A percentile compares a stretch with the other conserved stretches of the same genome.
phyloP scores from a whole-genome alignment of 2,329 filamentous ascomycete species.

The Cladosporium sp. region DNA sequence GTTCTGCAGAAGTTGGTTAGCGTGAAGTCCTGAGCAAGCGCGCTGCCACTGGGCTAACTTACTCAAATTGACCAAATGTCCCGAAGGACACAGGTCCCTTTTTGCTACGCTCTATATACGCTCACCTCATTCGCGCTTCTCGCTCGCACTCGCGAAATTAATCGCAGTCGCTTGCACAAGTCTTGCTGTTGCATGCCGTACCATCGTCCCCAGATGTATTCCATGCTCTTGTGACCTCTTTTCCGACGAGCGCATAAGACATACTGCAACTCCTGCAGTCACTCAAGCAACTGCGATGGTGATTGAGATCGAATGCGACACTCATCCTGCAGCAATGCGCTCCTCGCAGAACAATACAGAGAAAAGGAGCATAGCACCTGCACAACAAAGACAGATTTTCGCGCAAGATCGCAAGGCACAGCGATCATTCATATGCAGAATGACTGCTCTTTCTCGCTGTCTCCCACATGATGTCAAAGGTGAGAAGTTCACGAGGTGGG shows the following conservation, averaged over 20 bases:
- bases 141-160: too few species aligned
- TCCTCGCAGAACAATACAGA: conserved; percentile 37
- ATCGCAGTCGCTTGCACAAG: too few species aligned
- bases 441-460: too few species aligned
- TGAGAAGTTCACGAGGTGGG: too few species aligned
- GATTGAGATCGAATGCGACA: conserved; percentile 14
- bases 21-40: conserved; percentile 3
- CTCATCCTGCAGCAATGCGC: too few species aligned
- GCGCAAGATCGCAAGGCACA: too few species aligned
- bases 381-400: conserved; percentile 97
- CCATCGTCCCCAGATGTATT: too few species aligned
- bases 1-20: conserved; percentile 20
- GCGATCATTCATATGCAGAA: too few species aligned
- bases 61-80: conserved; percentile 15
- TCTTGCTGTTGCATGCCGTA: too few species aligned
- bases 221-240: too few species aligned
- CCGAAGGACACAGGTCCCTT: conserved; percentile 2
- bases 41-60: background rate
- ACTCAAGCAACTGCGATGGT: background rate
- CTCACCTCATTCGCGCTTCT: background rate
- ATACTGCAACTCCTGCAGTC: background rate
- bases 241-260: too few species aligned
- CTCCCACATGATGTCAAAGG: too few species aligned
- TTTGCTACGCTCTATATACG: background rate
- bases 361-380: conserved; percentile 56